Evolutionary conservation across 495 filamentous ascomycete genomes (phyloP).

Genomic region (Aspergillus leporis): DNA sequence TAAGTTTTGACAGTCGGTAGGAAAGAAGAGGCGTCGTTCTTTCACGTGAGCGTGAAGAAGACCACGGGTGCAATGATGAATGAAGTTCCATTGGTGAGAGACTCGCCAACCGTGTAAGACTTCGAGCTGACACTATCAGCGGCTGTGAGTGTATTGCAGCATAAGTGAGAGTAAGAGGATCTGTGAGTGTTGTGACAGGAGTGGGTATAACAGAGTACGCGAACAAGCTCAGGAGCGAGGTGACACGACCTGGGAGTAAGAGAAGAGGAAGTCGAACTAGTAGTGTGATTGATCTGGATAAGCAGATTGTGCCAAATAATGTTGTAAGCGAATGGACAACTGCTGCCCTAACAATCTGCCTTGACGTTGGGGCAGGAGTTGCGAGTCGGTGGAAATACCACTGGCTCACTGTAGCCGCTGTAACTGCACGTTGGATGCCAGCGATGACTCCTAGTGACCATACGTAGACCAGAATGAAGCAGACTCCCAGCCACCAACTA

Average conservation of each 20-base stretch:
- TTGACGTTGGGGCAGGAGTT: conserved; percentile 70
- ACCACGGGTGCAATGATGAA: conserved; percentile 50
- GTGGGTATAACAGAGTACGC: conserved; percentile 81
- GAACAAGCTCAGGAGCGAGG: conserved; percentile 60
- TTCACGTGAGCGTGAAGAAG: conserved; percentile 42
- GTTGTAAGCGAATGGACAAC: conserved; percentile 76
- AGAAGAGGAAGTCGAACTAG: conserved; percentile 84
- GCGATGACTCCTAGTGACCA: conserved; percentile 88
- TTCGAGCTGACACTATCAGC: conserved; percentile 70
- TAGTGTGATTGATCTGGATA: conserved; percentile 77
- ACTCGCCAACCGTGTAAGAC: conserved; percentile 75
- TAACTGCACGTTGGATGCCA: conserved; percentile 85
- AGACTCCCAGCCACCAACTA: conserved; percentile 88
- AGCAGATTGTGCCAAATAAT: conserved; percentile 89
- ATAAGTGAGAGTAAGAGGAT: conserved; percentile 89
- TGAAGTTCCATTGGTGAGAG: conserved; percentile 60
- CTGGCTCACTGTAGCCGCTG: conserved; percentile 92
- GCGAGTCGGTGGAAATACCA: conserved; percentile 98
- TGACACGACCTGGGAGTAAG: conserved; percentile 71
- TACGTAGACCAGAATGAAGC: conserved; percentile 89
- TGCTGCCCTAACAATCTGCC: conserved; percentile 79
- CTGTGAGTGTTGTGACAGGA: conserved; percentile 79
- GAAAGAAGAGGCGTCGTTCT: conserved; percentile 54
- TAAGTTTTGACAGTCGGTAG: conserved; percentile 86
- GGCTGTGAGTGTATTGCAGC: conserved; percentile 90